Evolutionary conservation across 495 filamentous ascomycete genomes (phyloP).

Genomic region (Letharia lupina): DNA sequence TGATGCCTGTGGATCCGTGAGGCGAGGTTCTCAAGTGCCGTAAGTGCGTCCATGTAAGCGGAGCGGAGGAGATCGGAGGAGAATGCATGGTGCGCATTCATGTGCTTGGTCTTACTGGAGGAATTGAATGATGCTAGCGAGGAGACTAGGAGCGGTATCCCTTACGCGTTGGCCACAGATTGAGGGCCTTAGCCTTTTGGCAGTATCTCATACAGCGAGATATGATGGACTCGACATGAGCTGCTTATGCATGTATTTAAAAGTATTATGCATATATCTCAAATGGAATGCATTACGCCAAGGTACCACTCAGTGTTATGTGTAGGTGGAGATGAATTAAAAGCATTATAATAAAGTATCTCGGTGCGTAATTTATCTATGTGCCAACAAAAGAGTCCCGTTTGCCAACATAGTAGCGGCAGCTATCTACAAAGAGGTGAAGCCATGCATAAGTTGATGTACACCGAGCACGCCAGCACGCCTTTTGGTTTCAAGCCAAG

Average conservation of each 20-base stretch:
- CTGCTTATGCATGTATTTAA: not conserved
- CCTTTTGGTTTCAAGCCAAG: not conserved
- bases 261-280: not conserved
- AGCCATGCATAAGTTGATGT: not conserved
- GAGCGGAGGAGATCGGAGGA: not conserved
- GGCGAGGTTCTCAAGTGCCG: not conserved
- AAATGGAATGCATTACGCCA: not conserved
- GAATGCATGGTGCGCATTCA: not conserved
- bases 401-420: not conserved
- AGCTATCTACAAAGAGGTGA: not conserved
- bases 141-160: not conserved
- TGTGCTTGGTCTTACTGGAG: not conserved
- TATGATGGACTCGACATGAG: not conserved
- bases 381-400: not conserved
- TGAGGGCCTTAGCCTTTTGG: not conserved
- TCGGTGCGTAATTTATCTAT: not conserved
- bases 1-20: slow-evolving; percentile 24
- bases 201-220: not conserved
- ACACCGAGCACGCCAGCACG: not conserved
- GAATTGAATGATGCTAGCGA: not conserved
- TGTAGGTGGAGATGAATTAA: not conserved
- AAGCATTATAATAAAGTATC: not conserved
- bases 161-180: not conserved
- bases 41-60: not conserved
- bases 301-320: not conserved